A percentile compares a stretch with the other conserved stretches of the same genome.
These are phyloP conservation scores for Scutellaria galericulata DNA, from an alignment of 257 asterid genomes.

Conservation along the genomic window DNA sequence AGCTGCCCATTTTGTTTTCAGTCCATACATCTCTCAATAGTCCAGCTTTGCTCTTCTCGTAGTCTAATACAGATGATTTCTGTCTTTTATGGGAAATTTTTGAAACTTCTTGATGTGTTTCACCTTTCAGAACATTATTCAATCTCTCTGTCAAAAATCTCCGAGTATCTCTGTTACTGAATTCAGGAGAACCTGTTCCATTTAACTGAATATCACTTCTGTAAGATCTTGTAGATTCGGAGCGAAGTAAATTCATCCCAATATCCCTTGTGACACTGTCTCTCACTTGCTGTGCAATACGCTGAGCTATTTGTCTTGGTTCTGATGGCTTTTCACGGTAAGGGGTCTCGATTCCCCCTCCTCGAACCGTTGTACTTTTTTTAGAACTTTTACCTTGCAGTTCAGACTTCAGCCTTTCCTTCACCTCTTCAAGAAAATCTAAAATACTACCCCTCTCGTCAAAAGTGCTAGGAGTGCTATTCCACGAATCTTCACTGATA, in stretches of 20 bases:
- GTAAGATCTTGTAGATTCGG: slow-evolving; percentile 78
- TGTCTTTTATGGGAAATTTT: slow-evolving; percentile 43
- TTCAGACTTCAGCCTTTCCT: slow-evolving; percentile 72
- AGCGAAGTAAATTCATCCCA: slow-evolving; percentile 60
- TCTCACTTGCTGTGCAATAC: slow-evolving; percentile 72
- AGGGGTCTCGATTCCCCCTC: slow-evolving; percentile 82
- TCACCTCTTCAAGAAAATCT: slow-evolving; percentile 86
- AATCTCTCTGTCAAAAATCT: slow-evolving; percentile 66
- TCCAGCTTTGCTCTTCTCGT: slow-evolving; percentile 45
- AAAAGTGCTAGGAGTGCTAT: slow-evolving; percentile 63
- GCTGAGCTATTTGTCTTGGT: slow-evolving; percentile 78
- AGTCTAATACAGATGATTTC: slow-evolving; percentile 39
- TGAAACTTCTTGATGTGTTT: slow-evolving; percentile 47
- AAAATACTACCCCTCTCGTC: slow-evolving; percentile 70
- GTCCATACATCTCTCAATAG: slow-evolving; percentile 38
- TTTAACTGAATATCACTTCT: slow-evolving; percentile 62
- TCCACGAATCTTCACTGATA: slow-evolving; percentile 59
- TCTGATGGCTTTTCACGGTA: slow-evolving; percentile 67
- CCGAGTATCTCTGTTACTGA: slow-evolving; percentile 63
- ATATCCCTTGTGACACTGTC: slow-evolving; percentile 67
- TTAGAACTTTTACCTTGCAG: slow-evolving; percentile 63
- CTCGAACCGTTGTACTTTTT: slow-evolving; percentile 52
- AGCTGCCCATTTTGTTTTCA: slow-evolving; percentile 39
- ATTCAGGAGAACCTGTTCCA: slow-evolving; percentile 62
- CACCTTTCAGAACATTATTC: slow-evolving; percentile 69